Evolutionary conservation across 2,329 filamentous ascomycete genomes (phyloP), one percentile per base, ranked within the genome.

Genomic region (Aaosphaeria pasadenensis): DNA sequence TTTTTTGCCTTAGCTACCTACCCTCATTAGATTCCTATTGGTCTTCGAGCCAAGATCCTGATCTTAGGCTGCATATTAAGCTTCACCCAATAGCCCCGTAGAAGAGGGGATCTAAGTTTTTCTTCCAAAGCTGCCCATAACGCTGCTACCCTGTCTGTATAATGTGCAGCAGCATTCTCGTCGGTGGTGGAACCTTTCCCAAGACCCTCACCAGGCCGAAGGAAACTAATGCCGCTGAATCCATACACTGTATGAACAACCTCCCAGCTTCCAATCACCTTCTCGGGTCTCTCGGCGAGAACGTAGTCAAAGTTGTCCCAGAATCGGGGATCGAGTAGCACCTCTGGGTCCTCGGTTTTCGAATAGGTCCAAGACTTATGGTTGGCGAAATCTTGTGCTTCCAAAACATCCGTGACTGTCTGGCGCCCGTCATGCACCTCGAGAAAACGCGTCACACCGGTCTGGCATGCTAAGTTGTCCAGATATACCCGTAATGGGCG

Each of bases 381-480:
- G 4, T 51, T 44, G 4, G 54, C 29, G 7, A 54, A 45, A 6
- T 56, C 42, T 39, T 63, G 58, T 46, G 45, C 44, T 30, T 60
- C 59, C 4, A 66, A 50, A 6, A 61, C 54, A 48, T 63, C 63
- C 4, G 59, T 29, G 1, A 66, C 47, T 1, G 64, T 63, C 43
- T 65, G 59, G 6, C 60, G 54, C 7, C 57, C 59, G 30, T 58
- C 53, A 44, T 69, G 67, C 13, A 38, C 55, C 39, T 69, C 75
- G 6, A 83, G 68, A 58, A 85, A 86, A 1, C 79, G 75, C 0
- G 82, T 85, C 11, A 85, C 76, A 41, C 83, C 83, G 2, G 83
- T 84, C 59, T 85, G 83, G 47, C 81, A 84, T 2, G 81, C 78
- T 28, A 86, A 73, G 45, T 84, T 85, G 49, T 81, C 81, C 49